Evolutionary conservation across 441 rosid species (phyloP).

Genomic region (Erysimum pusillum): DNA sequence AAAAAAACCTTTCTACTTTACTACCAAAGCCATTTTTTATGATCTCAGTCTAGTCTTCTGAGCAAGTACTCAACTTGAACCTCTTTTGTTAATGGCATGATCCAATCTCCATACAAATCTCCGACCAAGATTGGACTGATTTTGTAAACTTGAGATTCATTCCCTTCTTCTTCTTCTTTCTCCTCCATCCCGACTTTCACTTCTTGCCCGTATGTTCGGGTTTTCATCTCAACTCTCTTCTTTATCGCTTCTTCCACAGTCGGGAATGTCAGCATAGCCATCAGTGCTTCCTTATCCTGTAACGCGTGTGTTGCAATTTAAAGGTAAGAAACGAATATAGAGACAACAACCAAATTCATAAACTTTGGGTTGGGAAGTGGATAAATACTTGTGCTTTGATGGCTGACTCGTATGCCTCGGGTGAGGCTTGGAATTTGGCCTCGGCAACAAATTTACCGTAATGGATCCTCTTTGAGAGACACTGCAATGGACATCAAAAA

Average conservation of each 20-base stretch:
- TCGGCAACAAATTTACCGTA: conserved; percentile 96
- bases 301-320: neutral
- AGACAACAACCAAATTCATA: neutral
- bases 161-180: conserved; percentile 36
- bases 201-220: conserved; percentile 75
- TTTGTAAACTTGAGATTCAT: conserved; percentile 68
- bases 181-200: conserved; percentile 53
- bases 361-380: conserved; percentile 7
- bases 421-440: conserved; percentile 77
- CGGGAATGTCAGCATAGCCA: conserved; percentile 78
- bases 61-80: conserved; percentile 85
- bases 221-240: conserved; percentile 81
- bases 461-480: conserved; percentile 91
- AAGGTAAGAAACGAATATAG: conserved; percentile 2
- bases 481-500: conserved; percentile 53
- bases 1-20: neutral
- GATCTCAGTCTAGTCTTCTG: conserved; percentile 75
- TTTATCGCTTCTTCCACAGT: conserved; percentile 73
- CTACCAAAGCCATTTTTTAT: conserved; percentile 17
- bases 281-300: conserved; percentile 68
- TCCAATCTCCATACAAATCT: conserved; percentile 79
- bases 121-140: conserved; percentile 82
- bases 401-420: conserved; percentile 67
- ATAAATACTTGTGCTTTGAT: conserved; percentile 62
- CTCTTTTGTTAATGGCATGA: conserved; percentile 96